These are phyloP conservation scores for Penicillium fimorum DNA, from an alignment of 495 filamentous ascomycete genomes.

Conservation along the genomic window DNA sequence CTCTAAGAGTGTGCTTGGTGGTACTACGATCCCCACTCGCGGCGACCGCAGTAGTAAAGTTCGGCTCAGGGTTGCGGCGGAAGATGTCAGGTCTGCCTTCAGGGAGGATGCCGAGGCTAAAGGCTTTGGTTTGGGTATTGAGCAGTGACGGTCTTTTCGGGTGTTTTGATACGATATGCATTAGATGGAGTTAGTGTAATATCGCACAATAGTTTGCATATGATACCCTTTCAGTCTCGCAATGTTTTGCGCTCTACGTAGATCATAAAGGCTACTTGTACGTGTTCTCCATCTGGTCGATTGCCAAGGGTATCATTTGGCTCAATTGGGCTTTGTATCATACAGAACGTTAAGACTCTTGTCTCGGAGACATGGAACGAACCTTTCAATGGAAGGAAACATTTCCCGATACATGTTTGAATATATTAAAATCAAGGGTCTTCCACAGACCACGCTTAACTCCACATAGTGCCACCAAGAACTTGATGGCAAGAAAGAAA, in stretches of 20 bases:
- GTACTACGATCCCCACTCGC: conserved; percentile 47
- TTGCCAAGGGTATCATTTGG: background rate
- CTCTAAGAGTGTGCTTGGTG: conserved; percentile 31
- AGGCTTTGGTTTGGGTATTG: conserved; percentile 57
- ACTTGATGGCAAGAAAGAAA: conserved; percentile 13
- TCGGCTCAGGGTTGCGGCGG: conserved; percentile 78
- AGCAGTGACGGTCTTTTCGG: conserved; percentile 29
- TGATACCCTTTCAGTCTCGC: conserved; percentile 29
- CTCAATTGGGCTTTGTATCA: conserved; percentile 9
- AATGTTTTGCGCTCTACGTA: background rate
- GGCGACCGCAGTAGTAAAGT: conserved; percentile 87
- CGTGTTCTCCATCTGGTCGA: background rate
- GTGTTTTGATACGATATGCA: conserved; percentile 5
- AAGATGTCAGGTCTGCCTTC: conserved; percentile 85
- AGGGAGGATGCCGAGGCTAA: conserved; percentile 85
- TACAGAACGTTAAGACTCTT: background rate
- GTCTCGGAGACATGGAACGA: background rate
- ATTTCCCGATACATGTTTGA: conserved; percentile 1
- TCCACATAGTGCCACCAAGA: conserved; percentile 29
- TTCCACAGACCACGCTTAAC: conserved; percentile 29
- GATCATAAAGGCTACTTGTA: background rate
- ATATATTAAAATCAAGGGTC: conserved; percentile 5
- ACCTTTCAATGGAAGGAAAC: conserved; percentile 9
- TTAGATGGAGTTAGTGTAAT: conserved; percentile 18
- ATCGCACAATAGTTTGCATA: conserved; percentile 18